phyloP scores from a whole-genome alignment of 2,329 filamentous ascomycete species.

The Alternaria sp. region DNA sequence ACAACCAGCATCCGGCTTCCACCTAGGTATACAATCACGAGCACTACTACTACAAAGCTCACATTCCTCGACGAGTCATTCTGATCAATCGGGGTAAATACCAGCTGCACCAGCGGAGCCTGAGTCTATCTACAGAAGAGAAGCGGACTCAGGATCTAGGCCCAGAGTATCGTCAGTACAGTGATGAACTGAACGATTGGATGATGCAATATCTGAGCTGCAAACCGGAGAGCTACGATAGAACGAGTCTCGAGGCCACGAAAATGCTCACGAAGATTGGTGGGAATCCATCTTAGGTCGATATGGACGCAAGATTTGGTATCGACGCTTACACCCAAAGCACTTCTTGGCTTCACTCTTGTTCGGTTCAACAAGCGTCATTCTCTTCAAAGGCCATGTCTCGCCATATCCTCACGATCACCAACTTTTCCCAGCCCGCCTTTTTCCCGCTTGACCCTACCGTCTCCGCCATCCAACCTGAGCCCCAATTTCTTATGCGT shows the following conservation, averaged over 20 bases:
- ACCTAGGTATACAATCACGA: slow-evolving; percentile 8
- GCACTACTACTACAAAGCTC: slow-evolving; percentile 26
- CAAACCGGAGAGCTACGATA: slow-evolving; percentile 17
- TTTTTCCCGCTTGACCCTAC: slow-evolving; percentile 85
- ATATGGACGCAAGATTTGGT: slow-evolving; percentile 30
- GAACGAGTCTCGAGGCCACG: slow-evolving; percentile 15
- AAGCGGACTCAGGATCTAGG: slow-evolving; percentile 16
- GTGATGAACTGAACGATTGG: slow-evolving; percentile 36
- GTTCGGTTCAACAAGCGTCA: background rate
- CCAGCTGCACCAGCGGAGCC: background rate
- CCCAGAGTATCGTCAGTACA: slow-evolving; percentile 28
- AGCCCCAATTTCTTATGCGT: slow-evolving; percentile 65
- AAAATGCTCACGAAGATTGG: slow-evolving; percentile 27
- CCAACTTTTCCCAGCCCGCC: slow-evolving; percentile 93
- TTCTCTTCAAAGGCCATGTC: slow-evolving; percentile 9
- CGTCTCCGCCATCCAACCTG: slow-evolving; percentile 75
- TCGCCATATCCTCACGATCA: slow-evolving; percentile 86
- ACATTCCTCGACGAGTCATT: slow-evolving; percentile 27
- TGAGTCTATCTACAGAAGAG: slow-evolving; percentile 17
- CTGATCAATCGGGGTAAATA: slow-evolving; percentile 28
- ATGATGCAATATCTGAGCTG: slow-evolving; percentile 29
- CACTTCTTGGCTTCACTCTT: background rate
- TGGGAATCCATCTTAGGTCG: slow-evolving; percentile 23
- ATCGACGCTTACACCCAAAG: background rate
- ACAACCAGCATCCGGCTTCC: background rate